Evolutionary conservation across 2,329 filamentous ascomycete species (phyloP).

Genomic region (Hansfordia pulvinata): DNA sequence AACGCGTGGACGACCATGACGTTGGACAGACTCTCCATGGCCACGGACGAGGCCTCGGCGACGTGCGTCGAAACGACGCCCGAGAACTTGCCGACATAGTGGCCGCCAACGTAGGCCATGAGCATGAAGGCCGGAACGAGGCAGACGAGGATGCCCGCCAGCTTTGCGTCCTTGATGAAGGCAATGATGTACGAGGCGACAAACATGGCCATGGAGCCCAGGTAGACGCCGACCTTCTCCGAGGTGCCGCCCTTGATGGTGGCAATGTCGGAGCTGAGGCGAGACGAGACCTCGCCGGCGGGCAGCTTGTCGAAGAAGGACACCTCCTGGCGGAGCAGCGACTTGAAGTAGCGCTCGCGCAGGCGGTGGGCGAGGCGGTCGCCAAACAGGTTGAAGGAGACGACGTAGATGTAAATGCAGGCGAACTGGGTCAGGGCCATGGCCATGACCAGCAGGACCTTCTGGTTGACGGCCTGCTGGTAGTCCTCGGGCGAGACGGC

Average conservation of each 20-base stretch:
- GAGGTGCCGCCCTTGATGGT: slow-evolving; percentile 45
- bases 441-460: slow-evolving; percentile 44
- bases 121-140: slow-evolving; percentile 40
- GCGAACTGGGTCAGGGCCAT: slow-evolving; percentile 43
- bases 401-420: slow-evolving; percentile 40
- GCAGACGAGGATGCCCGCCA: slow-evolving; percentile 44
- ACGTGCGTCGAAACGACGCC: slow-evolving; percentile 28
- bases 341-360: slow-evolving; percentile 38
- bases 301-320: slow-evolving; percentile 43
- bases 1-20: slow-evolving; percentile 42
- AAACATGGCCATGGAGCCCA: slow-evolving; percentile 44
- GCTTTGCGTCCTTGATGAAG: slow-evolving; percentile 41
- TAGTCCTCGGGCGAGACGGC: slow-evolving; percentile 14
- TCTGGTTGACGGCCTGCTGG: slow-evolving; percentile 27
- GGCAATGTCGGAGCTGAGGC: slow-evolving; percentile 44
- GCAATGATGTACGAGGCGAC: slow-evolving; percentile 46
- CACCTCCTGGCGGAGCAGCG: slow-evolving; percentile 39
- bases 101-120: slow-evolving; percentile 37
- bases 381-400: slow-evolving; percentile 43
- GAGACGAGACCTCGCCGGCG: slow-evolving; percentile 40
- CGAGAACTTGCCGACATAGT: slow-evolving; percentile 32
- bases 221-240: slow-evolving; percentile 47
- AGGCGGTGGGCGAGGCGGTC: slow-evolving; percentile 41
- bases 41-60: slow-evolving; percentile 38
- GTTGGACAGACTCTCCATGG: slow-evolving; percentile 38